Conservation (phyloP, 345 rosid species). For the Hypericum androsaemum region DNA sequence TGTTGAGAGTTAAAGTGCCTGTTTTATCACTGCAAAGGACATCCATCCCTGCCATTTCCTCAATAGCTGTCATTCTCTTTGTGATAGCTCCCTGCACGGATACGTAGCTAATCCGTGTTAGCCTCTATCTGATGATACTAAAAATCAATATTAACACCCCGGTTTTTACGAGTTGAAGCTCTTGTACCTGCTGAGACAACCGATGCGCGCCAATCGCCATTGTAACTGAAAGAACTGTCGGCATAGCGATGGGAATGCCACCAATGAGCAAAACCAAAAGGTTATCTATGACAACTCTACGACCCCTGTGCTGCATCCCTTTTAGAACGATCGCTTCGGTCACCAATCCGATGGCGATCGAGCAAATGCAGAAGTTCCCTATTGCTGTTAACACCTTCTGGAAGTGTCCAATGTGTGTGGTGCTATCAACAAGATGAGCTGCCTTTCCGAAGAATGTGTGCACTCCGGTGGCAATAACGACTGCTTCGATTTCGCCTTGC, state of each 20-base stretch:
- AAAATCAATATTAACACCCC: no score
- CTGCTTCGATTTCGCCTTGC: slow-evolving; percentile 65
- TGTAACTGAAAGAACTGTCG: slow-evolving; percentile 92
- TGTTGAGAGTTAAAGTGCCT: slow-evolving; percentile 84
- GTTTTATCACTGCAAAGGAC: slow-evolving; percentile 94
- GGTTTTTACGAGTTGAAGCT: neutral
- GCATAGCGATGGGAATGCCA: slow-evolving; percentile 98
- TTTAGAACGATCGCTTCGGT: slow-evolving; percentile 54
- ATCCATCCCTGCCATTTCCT: slow-evolving; percentile 99
- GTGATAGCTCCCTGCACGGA: slow-evolving; percentile 68
- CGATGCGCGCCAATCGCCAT: slow-evolving; percentile 94
- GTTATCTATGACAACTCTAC: slow-evolving; percentile 70
- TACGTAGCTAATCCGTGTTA: neutral
- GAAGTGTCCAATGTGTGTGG: slow-evolving; percentile 81
- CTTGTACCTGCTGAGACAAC: slow-evolving; percentile 59
- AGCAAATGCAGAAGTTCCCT: slow-evolving; percentile 94
- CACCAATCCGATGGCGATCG: slow-evolving; percentile 74
- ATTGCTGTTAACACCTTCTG: slow-evolving; percentile 89
- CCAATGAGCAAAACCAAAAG: slow-evolving; percentile 83
- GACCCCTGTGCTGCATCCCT: slow-evolving; percentile 37
- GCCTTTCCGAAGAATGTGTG: slow-evolving; percentile 92
- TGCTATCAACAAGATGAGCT: slow-evolving; percentile 86
- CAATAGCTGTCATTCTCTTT: slow-evolving; percentile 94
- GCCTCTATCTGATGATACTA: no score
- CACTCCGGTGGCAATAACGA: slow-evolving; percentile 84